Percentiles rank a stretch among this genome's conserved stretches.
Evolutionary conservation across 352 stramenopile genomes (phyloP).

Genomic region (Thalassiosira tumida): DNA sequence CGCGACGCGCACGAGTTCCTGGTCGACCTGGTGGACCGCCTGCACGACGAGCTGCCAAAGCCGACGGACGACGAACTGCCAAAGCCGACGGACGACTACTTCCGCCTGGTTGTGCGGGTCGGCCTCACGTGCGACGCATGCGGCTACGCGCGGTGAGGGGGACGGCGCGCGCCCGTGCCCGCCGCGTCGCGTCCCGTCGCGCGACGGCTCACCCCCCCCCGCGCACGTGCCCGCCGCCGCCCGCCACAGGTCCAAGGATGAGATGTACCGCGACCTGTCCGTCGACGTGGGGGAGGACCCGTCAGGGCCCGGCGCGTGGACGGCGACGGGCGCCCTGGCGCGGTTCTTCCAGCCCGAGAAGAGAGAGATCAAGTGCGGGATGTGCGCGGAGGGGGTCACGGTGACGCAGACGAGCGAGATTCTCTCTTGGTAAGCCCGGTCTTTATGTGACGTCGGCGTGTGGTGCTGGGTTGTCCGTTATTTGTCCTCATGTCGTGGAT

Average conservation of each 20-base stretch:
- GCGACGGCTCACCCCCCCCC: too few relatives aligned
- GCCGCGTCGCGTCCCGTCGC: too few relatives aligned
- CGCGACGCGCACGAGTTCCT: constrained; percentile 90
- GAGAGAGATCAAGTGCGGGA: constrained; percentile 89
- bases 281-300: constrained; percentile 84
- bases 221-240: too few relatives aligned
- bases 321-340: constrained; percentile 80
- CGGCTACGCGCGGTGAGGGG: constrained; percentile 83
- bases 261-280: constrained; percentile 89
- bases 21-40: constrained; percentile 86
- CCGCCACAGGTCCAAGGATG: constrained; percentile 87
- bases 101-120: constrained; percentile 86
- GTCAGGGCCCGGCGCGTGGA: constrained; percentile 61
- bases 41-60: constrained; percentile 87
- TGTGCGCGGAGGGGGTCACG: constrained; percentile 82
- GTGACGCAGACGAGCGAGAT: constrained; percentile 83
- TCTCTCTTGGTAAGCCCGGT: constrained; percentile 74
- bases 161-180: too few relatives aligned
- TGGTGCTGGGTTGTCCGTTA: background rate
- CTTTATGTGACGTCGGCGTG: background rate
- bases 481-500: constrained; percentile 1
- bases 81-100: constrained; percentile 87
- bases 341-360: constrained; percentile 88
- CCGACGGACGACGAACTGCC: background rate
- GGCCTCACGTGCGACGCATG: constrained; percentile 87